These are phyloP conservation scores for Curvularia eragrostidis DNA, from an alignment of 2,329 filamentous ascomycete species.

Conservation along the genomic window DNA sequence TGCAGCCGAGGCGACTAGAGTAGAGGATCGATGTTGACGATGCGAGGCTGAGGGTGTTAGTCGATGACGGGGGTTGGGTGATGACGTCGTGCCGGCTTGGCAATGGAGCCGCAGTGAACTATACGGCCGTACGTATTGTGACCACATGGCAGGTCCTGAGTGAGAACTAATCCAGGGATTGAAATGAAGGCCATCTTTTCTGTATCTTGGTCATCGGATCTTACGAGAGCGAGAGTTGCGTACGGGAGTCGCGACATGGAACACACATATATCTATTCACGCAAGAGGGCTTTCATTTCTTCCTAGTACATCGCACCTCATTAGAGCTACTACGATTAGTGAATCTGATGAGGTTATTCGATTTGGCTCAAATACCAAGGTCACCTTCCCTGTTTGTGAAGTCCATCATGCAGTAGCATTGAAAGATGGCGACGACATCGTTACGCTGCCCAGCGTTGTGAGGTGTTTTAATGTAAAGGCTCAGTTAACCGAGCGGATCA, in stretches of 20 bases:
- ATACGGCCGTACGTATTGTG: neutral
- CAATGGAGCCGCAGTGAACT: constrained; percentile 6
- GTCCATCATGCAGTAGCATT: neutral
- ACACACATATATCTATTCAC: too few species aligned
- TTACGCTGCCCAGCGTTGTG: neutral
- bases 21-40: neutral
- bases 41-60: constrained; percentile 8
- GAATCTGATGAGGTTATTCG: neutral
- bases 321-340: neutral
- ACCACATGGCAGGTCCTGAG: neutral
- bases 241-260: too few species aligned
- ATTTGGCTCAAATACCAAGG: neutral
- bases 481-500: neutral
- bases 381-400: neutral
- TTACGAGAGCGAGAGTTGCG: neutral
- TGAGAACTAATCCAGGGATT: neutral
- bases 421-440: neutral
- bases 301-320: neutral
- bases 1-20: constrained; percentile 4
- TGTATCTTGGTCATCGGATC: neutral
- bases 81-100: constrained; percentile 28
- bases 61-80: constrained; percentile 17
- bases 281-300: neutral
- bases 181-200: neutral
- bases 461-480: neutral